Percentiles rank a stretch among this genome's conserved stretches.
These are phyloP conservation scores for Solanum infundibuliforme DNA, from an alignment of 257 asterid genomes.

Conservation along the genomic window DNA sequence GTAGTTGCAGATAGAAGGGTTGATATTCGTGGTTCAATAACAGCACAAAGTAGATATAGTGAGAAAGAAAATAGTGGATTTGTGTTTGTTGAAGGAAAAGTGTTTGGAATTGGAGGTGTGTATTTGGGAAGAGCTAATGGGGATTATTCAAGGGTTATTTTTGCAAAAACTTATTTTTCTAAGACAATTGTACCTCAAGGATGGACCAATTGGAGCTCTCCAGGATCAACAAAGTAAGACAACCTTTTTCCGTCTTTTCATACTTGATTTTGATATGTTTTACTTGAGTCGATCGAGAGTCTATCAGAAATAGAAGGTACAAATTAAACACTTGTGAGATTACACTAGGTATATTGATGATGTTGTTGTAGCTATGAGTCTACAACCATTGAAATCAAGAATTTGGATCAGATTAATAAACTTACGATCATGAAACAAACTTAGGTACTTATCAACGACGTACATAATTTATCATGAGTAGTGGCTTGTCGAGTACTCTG, in stretches of 20 bases:
- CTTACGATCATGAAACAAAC: background rate
- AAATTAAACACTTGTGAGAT: background rate
- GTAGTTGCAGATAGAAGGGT: constrained; percentile 34
- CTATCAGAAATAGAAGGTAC: background rate
- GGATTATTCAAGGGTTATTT: constrained; percentile 55
- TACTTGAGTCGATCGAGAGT: background rate
- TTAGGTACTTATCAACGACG: background rate
- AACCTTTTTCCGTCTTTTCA: background rate
- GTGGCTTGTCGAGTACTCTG: background rate
- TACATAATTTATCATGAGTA: background rate
- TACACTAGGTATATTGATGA: background rate
- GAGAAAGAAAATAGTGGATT: constrained; percentile 51
- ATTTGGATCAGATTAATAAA: background rate
- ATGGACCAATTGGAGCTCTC: constrained; percentile 58
- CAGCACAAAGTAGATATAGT: constrained; percentile 56
- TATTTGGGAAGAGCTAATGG: constrained; percentile 69
- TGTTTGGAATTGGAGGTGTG: constrained; percentile 55
- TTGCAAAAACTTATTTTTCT: constrained; percentile 64
- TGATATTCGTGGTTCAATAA: constrained; percentile 48
- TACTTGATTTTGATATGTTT: background rate
- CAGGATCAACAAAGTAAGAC: constrained; percentile 44
- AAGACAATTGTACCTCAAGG: constrained; percentile 48
- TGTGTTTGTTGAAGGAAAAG: constrained; percentile 55
- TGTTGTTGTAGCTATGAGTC: background rate
- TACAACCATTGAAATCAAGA: background rate